Conservation (phyloP, 768 basidiomycete genomes). For the Lentinula lateritia region DNA sequence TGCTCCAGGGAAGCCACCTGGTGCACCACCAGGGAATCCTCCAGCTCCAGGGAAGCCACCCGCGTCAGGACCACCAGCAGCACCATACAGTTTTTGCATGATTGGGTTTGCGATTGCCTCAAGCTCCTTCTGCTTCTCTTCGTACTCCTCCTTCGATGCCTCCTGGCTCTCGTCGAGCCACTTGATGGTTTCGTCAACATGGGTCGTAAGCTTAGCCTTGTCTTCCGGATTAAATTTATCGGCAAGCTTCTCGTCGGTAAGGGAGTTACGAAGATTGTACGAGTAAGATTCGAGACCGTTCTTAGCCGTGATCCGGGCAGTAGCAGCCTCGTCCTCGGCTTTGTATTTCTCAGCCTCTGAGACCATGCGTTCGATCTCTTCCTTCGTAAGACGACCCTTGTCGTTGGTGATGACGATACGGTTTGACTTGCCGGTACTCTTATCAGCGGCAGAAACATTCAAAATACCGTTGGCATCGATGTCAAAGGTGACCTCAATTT, state of each 20-base stretch:
- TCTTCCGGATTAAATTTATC: slow-evolving; percentile 60
- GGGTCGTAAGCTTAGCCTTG: slow-evolving; percentile 54
- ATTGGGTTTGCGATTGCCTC: slow-evolving; percentile 47
- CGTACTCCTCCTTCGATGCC: slow-evolving; percentile 56
- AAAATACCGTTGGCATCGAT: slow-evolving; percentile 84
- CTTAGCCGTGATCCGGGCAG: slow-evolving; percentile 57
- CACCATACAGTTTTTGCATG: slow-evolving; percentile 44
- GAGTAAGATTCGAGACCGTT: slow-evolving; percentile 63
- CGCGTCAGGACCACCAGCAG: slow-evolving; percentile 17
- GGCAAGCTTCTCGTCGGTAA: slow-evolving; percentile 57
- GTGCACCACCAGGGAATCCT: slow-evolving; percentile 7
- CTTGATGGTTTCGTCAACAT: slow-evolving; percentile 53
- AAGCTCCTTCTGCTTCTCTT: slow-evolving; percentile 66
- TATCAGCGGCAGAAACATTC: slow-evolving; percentile 78
- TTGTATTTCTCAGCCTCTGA: slow-evolving; percentile 40
- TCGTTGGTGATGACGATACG: slow-evolving; percentile 77
- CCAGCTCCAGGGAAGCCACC: slow-evolving; percentile 31
- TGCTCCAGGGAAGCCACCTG: slow-evolving; percentile 44
- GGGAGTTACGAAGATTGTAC: slow-evolving; percentile 69
- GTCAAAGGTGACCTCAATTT: slow-evolving; percentile 89
- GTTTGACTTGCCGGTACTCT: slow-evolving; percentile 82
- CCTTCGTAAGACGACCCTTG: slow-evolving; percentile 50
- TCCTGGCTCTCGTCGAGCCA: slow-evolving; percentile 65
- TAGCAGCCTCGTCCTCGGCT: slow-evolving; percentile 58
- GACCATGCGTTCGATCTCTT: slow-evolving; percentile 55